Conservation (phyloP, 2,329 filamentous ascomycete species). For the Hypocreales sp. region DNA sequence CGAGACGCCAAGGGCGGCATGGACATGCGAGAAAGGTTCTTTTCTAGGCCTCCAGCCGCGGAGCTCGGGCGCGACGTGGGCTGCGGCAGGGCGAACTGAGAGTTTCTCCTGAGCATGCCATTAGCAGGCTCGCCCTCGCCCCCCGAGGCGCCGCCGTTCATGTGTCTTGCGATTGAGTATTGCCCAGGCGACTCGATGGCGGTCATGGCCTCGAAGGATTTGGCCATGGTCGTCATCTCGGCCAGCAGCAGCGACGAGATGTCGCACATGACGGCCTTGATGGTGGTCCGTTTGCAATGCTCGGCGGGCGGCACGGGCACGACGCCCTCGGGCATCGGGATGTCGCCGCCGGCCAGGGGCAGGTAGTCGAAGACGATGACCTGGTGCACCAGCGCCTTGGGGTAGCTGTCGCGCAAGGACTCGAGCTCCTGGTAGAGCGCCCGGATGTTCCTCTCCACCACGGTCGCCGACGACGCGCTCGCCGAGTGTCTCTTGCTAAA, state of each 20-base stretch:
- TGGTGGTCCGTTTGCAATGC: conserved; percentile 59
- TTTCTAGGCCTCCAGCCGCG: conserved; percentile 36
- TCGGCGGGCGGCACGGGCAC: conserved; percentile 53
- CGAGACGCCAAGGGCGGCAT: conserved; percentile 53
- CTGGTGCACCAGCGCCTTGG: conserved; percentile 62
- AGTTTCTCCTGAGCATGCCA: conserved; percentile 32
- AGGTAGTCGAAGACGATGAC: conserved; percentile 67
- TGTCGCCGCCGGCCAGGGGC: conserved; percentile 26
- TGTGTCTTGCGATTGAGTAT: conserved; percentile 20
- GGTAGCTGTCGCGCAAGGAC: conserved; percentile 54
- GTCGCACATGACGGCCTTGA: conserved; percentile 69
- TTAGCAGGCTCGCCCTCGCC: conserved; percentile 20
- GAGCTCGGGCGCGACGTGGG: conserved; percentile 36
- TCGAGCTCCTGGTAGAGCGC: conserved; percentile 53
- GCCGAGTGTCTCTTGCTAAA: conserved; percentile 39
- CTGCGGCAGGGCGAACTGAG: conserved; percentile 30
- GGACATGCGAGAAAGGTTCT: conserved; percentile 57
- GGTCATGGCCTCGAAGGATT: conserved; percentile 55
- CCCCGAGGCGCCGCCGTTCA: conserved; percentile 26
- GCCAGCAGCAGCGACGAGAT: conserved; percentile 59
- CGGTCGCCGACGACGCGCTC: conserved; percentile 31
- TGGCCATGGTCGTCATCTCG: conserved; percentile 61
- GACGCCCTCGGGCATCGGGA: conserved; percentile 51
- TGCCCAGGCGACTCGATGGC: conserved; percentile 64
- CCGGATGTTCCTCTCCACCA: conserved; percentile 40